Conservation (phyloP, 192 early-diverging fungal genomes). For the Cladochytrium replicatum region DNA sequence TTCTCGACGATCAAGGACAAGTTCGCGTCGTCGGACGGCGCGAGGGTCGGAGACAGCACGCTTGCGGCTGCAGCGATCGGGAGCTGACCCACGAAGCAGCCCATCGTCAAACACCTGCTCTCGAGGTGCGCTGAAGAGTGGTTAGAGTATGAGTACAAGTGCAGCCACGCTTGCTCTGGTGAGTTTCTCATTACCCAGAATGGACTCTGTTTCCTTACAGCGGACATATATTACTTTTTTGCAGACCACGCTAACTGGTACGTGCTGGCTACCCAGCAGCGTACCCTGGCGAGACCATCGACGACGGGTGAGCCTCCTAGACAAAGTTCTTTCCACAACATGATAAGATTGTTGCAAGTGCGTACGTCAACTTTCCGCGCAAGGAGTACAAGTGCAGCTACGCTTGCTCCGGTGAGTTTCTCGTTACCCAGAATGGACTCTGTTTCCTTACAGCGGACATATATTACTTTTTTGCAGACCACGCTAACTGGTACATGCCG, state of each 20-base stretch:
- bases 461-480: slow-evolving; percentile 69
- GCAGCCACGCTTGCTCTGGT: slow-evolving; percentile 71
- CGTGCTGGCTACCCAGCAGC: slow-evolving; percentile 64
- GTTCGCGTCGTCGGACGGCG: slow-evolving; percentile 10
- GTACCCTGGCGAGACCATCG: slow-evolving; percentile 72
- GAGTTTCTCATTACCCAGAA: slow-evolving; percentile 37
- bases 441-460: no score
- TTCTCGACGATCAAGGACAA: slow-evolving; percentile 45
- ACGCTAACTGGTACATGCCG: slow-evolving; percentile 69
- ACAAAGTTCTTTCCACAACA: no score
- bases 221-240: no score
- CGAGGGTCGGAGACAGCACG: slow-evolving; percentile 3
- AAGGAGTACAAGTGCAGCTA: slow-evolving; percentile 65
- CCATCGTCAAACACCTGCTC: no score
- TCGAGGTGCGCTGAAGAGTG: no score
- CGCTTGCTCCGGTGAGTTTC: slow-evolving; percentile 65
- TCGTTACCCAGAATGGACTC: not conserved
- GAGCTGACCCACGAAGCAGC: no score
- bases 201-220: no score
- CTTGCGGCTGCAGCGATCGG: slow-evolving; percentile 13
- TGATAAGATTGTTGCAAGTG: slow-evolving; percentile 40
- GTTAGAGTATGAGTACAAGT: slow-evolving; percentile 54
- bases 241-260: slow-evolving; percentile 76
- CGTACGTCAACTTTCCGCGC: slow-evolving; percentile 54
- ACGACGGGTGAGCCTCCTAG: no score